Conservation (phyloP, 805 yeast species). For the Zygotorulaspora sp. region DNA sequence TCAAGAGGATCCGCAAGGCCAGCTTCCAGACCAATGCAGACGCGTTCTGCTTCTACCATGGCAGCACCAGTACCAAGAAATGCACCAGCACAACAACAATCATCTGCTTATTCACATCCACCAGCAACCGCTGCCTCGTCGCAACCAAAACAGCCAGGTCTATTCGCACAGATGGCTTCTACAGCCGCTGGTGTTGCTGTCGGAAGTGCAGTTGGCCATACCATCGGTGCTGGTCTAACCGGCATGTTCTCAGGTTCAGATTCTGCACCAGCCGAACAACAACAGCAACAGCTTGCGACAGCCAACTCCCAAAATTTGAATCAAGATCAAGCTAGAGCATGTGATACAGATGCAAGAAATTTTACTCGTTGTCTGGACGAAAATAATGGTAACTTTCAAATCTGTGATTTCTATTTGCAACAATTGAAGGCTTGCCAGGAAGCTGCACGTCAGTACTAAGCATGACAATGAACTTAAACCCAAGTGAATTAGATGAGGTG, state of each 20-base stretch:
- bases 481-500: too few species aligned
- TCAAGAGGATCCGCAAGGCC: slow-evolving; percentile 37
- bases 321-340: slow-evolving; percentile 49
- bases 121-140: slow-evolving; percentile 49
- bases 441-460: slow-evolving; percentile 76
- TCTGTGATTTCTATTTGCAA: slow-evolving; percentile 94
- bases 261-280: slow-evolving; percentile 45
- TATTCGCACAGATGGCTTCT: slow-evolving; percentile 95
- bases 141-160: slow-evolving; percentile 68
- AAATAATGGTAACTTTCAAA: slow-evolving; percentile 92
- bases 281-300: slow-evolving; percentile 36
- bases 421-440: slow-evolving; percentile 97
- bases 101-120: slow-evolving; percentile 44
- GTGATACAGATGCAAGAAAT: slow-evolving; percentile 91
- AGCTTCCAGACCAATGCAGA: slow-evolving; percentile 49
- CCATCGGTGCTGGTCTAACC: slow-evolving; percentile 90
- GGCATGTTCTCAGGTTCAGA: slow-evolving; percentile 62
- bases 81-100: slow-evolving; percentile 31
- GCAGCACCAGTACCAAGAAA: slow-evolving; percentile 54
- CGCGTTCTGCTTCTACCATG: slow-evolving; percentile 74
- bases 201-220: slow-evolving; percentile 96
- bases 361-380: slow-evolving; percentile 95
- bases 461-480: too few species aligned
- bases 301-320: slow-evolving; percentile 31
- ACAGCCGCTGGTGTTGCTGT: slow-evolving; percentile 99